These are phyloP conservation scores for Periglandula ipomoeae DNA, from an alignment of 2,329 filamentous ascomycete species.

Conservation along the genomic window DNA sequence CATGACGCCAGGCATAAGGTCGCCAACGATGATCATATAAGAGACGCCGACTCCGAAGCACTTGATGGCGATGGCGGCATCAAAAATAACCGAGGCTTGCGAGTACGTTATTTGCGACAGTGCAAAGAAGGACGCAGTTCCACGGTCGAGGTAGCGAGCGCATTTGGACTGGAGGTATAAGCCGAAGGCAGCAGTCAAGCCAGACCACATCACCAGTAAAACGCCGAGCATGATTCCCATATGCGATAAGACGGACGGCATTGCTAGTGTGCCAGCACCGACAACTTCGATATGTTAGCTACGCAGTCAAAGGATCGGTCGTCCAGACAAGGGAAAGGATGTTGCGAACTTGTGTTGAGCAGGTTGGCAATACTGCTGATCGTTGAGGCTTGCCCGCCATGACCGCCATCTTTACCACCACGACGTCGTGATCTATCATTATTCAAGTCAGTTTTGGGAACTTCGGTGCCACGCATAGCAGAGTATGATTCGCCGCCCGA, in stretches of 20 bases:
- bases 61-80: conserved; percentile 91
- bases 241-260: conserved; percentile 92
- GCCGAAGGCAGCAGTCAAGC: conserved; percentile 79
- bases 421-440: conserved; percentile 44
- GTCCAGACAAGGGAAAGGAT: conserved; percentile 3
- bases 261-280: conserved; percentile 84
- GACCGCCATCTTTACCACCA: conserved; percentile 61
- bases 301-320: neutral
- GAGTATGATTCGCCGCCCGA: neutral
- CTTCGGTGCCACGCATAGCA: neutral
- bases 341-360: conserved; percentile 76
- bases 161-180: conserved; percentile 92
- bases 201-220: conserved; percentile 85
- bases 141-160: conserved; percentile 84
- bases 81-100: conserved; percentile 90
- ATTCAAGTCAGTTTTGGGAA: conserved; percentile 7
- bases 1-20: conserved; percentile 93
- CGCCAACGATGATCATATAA: conserved; percentile 97
- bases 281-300: conserved; percentile 52
- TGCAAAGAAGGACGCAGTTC: conserved; percentile 88
- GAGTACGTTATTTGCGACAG: conserved; percentile 94
- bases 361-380: conserved; percentile 89
- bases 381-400: conserved; percentile 71
- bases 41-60: conserved; percentile 97
- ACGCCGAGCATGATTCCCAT: conserved; percentile 86